These are phyloP conservation scores for Albophoma yamanashiensis DNA, from an alignment of 2,329 filamentous ascomycete species.

Conservation along the genomic window DNA sequence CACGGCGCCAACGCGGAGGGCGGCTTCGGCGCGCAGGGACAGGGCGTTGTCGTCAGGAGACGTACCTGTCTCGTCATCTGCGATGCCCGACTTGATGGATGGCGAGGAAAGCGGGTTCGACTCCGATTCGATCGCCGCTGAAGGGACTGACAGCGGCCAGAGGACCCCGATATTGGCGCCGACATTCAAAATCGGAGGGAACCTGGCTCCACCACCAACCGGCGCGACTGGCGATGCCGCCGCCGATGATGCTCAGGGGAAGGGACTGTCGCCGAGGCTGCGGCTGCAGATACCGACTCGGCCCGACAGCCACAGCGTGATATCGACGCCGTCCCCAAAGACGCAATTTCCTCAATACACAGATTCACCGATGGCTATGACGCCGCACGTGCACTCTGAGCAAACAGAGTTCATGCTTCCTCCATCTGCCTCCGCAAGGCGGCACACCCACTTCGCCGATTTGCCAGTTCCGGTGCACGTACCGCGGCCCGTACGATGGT, in stretches of 20 bases:
- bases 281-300: constrained; percentile 37
- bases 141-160: constrained; percentile 11
- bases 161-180: constrained; percentile 17
- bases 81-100: constrained; percentile 10
- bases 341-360: constrained; percentile 60
- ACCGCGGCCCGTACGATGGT: constrained; percentile 55
- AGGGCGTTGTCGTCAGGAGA: constrained; percentile 39
- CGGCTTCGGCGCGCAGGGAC: constrained; percentile 8
- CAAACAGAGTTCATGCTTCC: constrained; percentile 47
- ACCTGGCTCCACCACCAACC: constrained; percentile 28
- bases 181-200: constrained; percentile 27
- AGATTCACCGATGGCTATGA: constrained; percentile 42
- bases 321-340: constrained; percentile 37
- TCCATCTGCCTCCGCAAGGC: constrained; percentile 22
- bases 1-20: constrained; percentile 1
- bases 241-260: background rate
- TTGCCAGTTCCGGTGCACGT: constrained; percentile 26
- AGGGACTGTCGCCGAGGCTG: constrained; percentile 15
- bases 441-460: constrained; percentile 35
- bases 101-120: background rate
- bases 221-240: constrained; percentile 3
- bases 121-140: background rate
- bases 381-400: constrained; percentile 27
- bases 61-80: constrained; percentile 7
- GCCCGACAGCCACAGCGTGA: constrained; percentile 28